Evolutionary conservation across 169 alveolate genomes (phyloP), one percentile per base, ranked within the genome.

Genomic region (Cryptosporidium bovis): DNA sequence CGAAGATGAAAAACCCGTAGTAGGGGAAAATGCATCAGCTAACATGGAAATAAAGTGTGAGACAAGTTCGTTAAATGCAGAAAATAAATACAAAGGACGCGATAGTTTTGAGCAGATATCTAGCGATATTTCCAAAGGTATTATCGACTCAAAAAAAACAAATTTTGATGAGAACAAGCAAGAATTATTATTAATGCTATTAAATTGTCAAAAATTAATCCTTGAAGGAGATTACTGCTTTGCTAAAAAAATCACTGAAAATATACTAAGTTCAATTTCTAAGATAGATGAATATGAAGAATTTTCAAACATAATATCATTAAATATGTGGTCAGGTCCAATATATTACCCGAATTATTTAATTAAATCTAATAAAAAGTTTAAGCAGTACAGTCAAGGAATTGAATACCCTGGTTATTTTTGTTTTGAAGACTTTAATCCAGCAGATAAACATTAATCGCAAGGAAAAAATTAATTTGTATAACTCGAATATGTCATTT

Each of bases 191-290:
- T 15, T 62, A 15, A 62, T 34, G 48, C 64, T 77, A 13, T 24
- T 77, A 12, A 48, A 77, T 24, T 77, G 87, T 31, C 87, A 77
- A 15, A 77, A 56, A 46, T 15, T 62, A 5, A 64, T 77, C 18
- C 71, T 77, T 3, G 87, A 77, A 46, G 87, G 51, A 40, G 51
- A 77, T 20, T 77, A 77, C 44, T 77, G 20, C 5, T 60, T 53
- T 18, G 87, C 87, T 15, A 44, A 69, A 53, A 50, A 56, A 33
- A n/a, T 69, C 27, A 36, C 55, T 24, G 83, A 69, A 69, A 64
- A 69, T 5, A n/a, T 62, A 16, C 24, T 31, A 27, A 18, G 6
- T 1, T 18, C 31, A 16, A 31, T 62, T 31, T 62, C 68, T 13
- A 31, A 27, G 24, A 18, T 62, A 62, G 6, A 62, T 62, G 36